phyloP scores from a whole-genome alignment of 2,329 filamentous ascomycete species.

The Pseudogymnoascus verrucosus region DNA sequence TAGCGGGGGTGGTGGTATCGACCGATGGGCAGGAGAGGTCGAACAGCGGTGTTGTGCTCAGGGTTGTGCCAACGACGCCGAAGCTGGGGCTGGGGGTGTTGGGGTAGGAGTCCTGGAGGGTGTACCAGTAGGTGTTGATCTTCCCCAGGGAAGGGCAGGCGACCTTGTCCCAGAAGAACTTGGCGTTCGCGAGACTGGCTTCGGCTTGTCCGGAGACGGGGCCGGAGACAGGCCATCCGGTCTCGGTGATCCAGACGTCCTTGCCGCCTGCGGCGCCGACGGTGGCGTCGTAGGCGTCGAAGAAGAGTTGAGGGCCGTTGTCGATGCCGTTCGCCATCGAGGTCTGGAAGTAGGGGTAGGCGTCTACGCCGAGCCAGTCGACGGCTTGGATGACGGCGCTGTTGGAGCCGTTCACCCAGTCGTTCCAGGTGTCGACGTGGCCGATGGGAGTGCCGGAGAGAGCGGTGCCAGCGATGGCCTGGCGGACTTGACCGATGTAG shows the following conservation, averaged over 20 bases:
- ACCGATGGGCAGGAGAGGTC: conserved; percentile 50
- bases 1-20: not conserved
- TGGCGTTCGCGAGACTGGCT: conserved; percentile 58
- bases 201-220: conserved; percentile 52
- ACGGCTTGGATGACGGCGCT: conserved; percentile 56
- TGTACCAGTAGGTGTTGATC: conserved; percentile 69
- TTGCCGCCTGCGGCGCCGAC: conserved; percentile 53
- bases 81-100: conserved; percentile 59
- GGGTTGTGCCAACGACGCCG: conserved; percentile 52
- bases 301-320: conserved; percentile 58
- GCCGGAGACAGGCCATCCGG: conserved; percentile 75
- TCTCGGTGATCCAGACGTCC: conserved; percentile 80
- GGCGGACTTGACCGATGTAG: conserved; percentile 64
- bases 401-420: conserved; percentile 68
- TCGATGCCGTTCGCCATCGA: conserved; percentile 58
- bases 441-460: conserved; percentile 55
- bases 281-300: conserved; percentile 55
- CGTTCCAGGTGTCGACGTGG: conserved; percentile 86
- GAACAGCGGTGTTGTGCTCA: conserved; percentile 48
- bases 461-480: conserved; percentile 53
- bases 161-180: conserved; percentile 73
- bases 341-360: conserved; percentile 75
- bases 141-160: conserved; percentile 62
- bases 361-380: conserved; percentile 79
- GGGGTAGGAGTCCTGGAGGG: conserved; percentile 57